Base-by-base conservation (phyloP, 352 stramenopile species). In the Phytophthora pinifolia region DNA sequence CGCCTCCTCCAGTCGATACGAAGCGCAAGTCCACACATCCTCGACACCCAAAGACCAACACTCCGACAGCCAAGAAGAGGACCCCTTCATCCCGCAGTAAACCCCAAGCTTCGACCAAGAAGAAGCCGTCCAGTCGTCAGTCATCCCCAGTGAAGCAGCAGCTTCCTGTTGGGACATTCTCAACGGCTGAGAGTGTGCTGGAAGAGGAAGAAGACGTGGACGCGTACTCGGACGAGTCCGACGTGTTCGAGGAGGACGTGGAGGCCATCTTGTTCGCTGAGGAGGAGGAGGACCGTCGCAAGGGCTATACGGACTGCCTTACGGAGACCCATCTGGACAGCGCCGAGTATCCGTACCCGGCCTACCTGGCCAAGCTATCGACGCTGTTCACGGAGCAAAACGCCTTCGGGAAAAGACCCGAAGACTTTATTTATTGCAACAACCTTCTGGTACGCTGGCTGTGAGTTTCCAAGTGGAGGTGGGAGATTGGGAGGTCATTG, bases 351-450 rank as follows among this genome's bases (percentile, higher is more conserved):
- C 47, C 72, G 49, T 86, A 83, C 30, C 80, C 80, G 22, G 66
- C 64, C 14, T 90, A 88, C 39, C 36, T 90, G 1, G 62, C 64
- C 27, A 81, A 88, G 43, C 57, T 88, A 46, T 74, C 80, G 20
- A 54, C 61, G 41, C 60, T 85, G 29, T 75, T 90, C 30, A 76
- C 74, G 7, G 72, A 83, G 33, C 37, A 86, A 54, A 79, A 58
- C 46, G 76, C 80, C 7, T 88, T 90, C 49, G 80, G 80, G 17
- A 69, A 76, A 49, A 65, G 78, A 35, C 76, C 74, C 2, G 68
- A 86, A 53, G 63, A 82, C 53, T 85, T 73, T 83, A 72, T 90
- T 76, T 82, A 88, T 74, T 84, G 77, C 67, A 86, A 88, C 68
- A 90, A 90, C 56, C 53, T 88, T 15, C 52, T 85, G 76, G 80